Conservation (phyloP, 2,329 filamentous ascomycete genomes). For the Biscogniauxia marginata region DNA sequence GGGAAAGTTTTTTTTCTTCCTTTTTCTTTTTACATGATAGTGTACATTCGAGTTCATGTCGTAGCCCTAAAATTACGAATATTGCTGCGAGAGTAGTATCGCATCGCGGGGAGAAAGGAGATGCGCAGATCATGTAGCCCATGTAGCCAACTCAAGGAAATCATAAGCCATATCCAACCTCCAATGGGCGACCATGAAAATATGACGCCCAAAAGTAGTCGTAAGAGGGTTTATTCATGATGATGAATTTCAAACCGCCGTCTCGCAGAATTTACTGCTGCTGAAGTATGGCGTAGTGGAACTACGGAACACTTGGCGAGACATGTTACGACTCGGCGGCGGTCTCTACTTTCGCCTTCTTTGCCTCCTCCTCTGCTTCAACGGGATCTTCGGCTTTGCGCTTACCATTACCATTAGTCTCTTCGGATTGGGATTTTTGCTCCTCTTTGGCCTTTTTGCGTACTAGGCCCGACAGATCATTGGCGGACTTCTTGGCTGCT, state of each 20-base stretch:
- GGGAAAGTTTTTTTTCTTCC: background rate
- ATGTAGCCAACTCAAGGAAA: no score
- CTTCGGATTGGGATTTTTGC: slow-evolving; percentile 26
- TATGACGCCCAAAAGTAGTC: no score
- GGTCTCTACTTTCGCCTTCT: slow-evolving; percentile 38
- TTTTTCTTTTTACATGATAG: background rate
- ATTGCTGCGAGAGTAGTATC: no score
- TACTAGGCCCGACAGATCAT: slow-evolving; percentile 71
- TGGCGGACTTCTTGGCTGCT: slow-evolving; percentile 72
- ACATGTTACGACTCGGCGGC: slow-evolving; percentile 7
- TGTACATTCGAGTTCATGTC: background rate
- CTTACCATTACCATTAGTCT: slow-evolving; percentile 38
- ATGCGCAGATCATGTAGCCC: no score
- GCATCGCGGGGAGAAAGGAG: no score
- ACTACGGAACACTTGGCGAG: no score
- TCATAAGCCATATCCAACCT: no score
- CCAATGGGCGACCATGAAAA: no score
- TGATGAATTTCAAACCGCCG: slow-evolving; percentile 3
- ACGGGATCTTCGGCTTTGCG: slow-evolving; percentile 40
- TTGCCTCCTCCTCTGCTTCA: slow-evolving; percentile 32
- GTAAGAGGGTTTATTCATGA: no score
- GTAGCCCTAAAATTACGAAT: background rate
- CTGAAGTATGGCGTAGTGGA: no score
- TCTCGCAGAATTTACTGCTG: no score
- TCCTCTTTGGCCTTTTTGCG: slow-evolving; percentile 55